Conservation (phyloP, 805 yeast species). For the Wickerhamiella australiensis region DNA sequence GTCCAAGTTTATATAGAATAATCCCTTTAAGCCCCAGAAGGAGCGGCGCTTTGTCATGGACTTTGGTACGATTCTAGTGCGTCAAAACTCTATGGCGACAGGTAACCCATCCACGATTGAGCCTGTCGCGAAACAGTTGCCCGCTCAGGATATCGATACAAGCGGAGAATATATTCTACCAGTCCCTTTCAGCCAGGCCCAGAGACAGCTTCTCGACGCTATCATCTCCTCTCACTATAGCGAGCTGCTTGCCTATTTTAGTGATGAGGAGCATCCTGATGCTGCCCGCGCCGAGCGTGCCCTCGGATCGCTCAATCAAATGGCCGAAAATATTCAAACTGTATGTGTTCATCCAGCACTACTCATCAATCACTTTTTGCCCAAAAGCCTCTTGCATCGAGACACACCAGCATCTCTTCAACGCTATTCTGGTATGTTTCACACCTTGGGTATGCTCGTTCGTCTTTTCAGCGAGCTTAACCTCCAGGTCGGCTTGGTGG, state of each 20-base stretch:
- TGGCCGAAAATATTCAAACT: slow-evolving; percentile 61
- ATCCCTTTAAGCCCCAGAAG: not conserved
- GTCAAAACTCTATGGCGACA: not conserved
- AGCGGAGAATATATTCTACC: slow-evolving; percentile 17
- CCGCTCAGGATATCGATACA: not conserved
- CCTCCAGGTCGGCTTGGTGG: slow-evolving; percentile 55
- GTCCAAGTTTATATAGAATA: not conserved
- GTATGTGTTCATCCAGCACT: slow-evolving; percentile 86
- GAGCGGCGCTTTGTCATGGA: slow-evolving; percentile 9
- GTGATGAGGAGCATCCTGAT: slow-evolving; percentile 41
- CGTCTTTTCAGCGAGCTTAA: slow-evolving; percentile 37
- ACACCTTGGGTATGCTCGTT: slow-evolving; percentile 52
- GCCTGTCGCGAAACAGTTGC: not conserved
- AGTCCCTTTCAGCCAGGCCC: slow-evolving; percentile 33
- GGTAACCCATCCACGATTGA: not conserved
- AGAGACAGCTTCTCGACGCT: slow-evolving; percentile 79
- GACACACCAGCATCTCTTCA: slow-evolving; percentile 24
- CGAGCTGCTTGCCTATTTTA: slow-evolving; percentile 79
- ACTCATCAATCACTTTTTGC: slow-evolving; percentile 72
- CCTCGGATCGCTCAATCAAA: slow-evolving; percentile 39
- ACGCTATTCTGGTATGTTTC: slow-evolving; percentile 61
- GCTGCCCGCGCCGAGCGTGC: slow-evolving; percentile 38
- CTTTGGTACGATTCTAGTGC: slow-evolving; percentile 1
- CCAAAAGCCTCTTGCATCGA: slow-evolving; percentile 26
- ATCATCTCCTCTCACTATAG: slow-evolving; percentile 84